Base-by-base conservation (phyloP, 352 stramenopile species). In the Globisporangium radiosum region DNA sequence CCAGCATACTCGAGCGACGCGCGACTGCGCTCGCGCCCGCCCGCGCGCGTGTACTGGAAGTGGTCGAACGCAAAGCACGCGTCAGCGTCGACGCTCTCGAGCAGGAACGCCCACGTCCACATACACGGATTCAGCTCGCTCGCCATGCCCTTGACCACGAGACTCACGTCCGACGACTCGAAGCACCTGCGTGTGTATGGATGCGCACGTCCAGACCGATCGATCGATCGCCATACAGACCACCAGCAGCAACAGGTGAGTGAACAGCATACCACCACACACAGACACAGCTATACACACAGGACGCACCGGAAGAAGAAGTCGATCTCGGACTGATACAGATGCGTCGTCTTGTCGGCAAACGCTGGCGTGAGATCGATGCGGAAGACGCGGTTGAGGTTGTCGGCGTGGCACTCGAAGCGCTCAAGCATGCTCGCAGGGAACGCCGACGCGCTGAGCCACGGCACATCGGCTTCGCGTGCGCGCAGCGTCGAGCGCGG, bases 101-200 rank as follows among this genome's bases (percentile, higher is more conserved):
- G 64, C 55, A 92, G 85, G 56, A 90, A 92, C 5, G 82, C 76
- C 79, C 79, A 92, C 10, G 77, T 75, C 82, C 82, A 92, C 43
- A 92, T 83, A 60, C 89, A 89, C 71, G 82, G 79, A 56, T 88
- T 92, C 54, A 92, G 63, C 47, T 89, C 79, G 54, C 78, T 92
- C 15, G 71, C 76, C 78, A 92, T 90, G 37, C 82, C 82, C 56
- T 92, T 92, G 36, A 92, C 78, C 13, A 89, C 75, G 11, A 92
- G 60, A 47, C 76, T 92, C 40, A 88, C 82, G 51, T 87, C 78
- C n/a, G 82, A 69, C 14, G 79, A 89, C 56, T 92, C 80, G 52
- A 92, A 90, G 62, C 78, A 88, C 52, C 69, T 76, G 38, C 7
- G 57, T 15, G 6, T 54, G 44, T 17, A 52, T 14, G 11, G 47